These are phyloP conservation scores for Termitomyces sp. DNA, from an alignment of 1,284 basidiomycete species.

Conservation along the genomic window DNA sequence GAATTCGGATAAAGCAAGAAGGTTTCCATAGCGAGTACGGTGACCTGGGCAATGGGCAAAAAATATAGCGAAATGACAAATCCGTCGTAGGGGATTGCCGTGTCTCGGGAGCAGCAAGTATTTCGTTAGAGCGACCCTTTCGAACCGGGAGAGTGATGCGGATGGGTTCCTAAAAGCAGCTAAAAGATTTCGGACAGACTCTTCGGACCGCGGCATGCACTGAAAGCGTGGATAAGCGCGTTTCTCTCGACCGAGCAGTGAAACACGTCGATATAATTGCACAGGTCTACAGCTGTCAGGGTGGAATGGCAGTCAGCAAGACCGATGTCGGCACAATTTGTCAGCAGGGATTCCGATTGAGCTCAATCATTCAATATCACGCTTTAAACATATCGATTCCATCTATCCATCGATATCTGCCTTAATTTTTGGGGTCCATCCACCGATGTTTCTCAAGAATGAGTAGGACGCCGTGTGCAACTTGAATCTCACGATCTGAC, in stretches of 20 bases:
- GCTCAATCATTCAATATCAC: not conserved
- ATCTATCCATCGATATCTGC: conserved; percentile 3
- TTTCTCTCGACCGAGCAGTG: conserved; percentile 10
- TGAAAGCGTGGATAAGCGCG: conserved; percentile 10
- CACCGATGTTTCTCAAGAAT: not conserved
- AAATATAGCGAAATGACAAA: conserved; percentile 8
- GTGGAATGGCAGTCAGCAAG: conserved; percentile 4
- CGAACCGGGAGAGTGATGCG: conserved; percentile 9
- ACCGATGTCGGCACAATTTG: conserved; percentile 1
- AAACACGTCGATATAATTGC: conserved; percentile 14
- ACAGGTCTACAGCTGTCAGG: not conserved
- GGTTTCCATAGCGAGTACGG: conserved; percentile 5
- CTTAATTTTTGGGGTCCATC: not conserved
- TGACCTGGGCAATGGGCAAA: conserved; percentile 9
- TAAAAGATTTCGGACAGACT: conserved; percentile 2
- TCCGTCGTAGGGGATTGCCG: not conserved
- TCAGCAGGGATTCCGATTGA: conserved; percentile 4
- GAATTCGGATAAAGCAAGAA: conserved; percentile 12
- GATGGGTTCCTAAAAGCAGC: conserved; percentile 4
- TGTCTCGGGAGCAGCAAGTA: conserved; percentile 5
- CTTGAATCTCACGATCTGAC: not conserved
- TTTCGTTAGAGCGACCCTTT: conserved; percentile 11
- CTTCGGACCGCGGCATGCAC: conserved; percentile 16
- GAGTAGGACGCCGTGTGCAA: not conserved
- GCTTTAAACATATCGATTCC: conserved; percentile 13